Evolutionary conservation across 176 grass and related monocot genomes (phyloP).

Genomic region (Saccharum officinarum): DNA sequence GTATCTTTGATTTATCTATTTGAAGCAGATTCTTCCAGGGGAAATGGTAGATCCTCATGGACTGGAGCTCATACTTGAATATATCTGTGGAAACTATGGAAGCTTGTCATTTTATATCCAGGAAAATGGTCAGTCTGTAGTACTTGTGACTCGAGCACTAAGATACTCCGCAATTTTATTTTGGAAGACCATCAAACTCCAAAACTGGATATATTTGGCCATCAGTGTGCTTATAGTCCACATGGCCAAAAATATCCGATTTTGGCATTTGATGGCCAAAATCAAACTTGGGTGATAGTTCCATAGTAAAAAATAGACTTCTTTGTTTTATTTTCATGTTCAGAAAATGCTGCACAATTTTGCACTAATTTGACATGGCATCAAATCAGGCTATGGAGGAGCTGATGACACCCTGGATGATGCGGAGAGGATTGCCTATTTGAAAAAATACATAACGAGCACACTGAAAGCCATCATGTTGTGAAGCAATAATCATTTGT

Average conservation of each 20-base stretch:
- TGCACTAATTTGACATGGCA: not conserved
- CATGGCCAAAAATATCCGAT: not conserved
- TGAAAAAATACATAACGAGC: conserved; percentile 37
- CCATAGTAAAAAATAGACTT: not conserved
- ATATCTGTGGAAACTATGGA: conserved; percentile 45
- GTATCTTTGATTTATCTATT: not conserved
- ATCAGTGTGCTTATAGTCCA: not conserved
- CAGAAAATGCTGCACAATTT: not conserved
- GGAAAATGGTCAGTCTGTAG: conserved; percentile 46
- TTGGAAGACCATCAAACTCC: not conserved
- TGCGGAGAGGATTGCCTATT: conserved; percentile 30
- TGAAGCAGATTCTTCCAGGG: conserved; percentile 4
- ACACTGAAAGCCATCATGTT: conserved; percentile 45
- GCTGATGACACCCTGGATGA: conserved; percentile 37
- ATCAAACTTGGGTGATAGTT: not conserved
- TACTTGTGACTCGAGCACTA: not conserved
- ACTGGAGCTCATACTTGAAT: conserved; percentile 44
- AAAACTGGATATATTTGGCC: not conserved
- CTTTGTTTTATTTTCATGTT: not conserved
- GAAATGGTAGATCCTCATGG: conserved; percentile 38
- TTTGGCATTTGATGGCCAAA: not conserved
- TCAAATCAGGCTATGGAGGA: conserved; percentile 28
- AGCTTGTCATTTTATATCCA: conserved; percentile 54
- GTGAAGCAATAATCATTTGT: not conserved
- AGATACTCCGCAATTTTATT: not conserved